Base-by-base conservation (phyloP, 768 basidiomycete species). In the Boletus bicolor region DNA sequence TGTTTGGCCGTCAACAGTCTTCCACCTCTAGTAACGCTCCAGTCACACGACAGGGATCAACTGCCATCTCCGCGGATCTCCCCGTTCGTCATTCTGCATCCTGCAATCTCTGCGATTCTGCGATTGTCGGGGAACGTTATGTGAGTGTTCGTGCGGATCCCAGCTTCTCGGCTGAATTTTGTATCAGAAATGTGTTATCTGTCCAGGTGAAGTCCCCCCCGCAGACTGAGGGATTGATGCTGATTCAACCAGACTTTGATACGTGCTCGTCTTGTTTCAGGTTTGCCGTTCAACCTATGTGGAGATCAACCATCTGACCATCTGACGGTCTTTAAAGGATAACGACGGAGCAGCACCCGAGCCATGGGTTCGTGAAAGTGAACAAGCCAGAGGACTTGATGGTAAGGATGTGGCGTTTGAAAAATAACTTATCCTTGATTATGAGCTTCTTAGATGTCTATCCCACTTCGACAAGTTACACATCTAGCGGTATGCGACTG, bases 31-130 rank as follows among this genome's bases (percentile, higher is more conserved):
- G 17, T 30, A 51, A 47, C 26, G 19, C 17, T 5, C 39, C 49
- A 12, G 42, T 41, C 19, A 8, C 30, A 26, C 46, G 2, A 41
- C 55, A 50, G 5, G 37, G 30, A 17, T 21, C 46, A 41, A 21
- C 8, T 49, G 7, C 4, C 10, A 43, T 21, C 15, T 15, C 35
- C 49, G 49, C n/a, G 4, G 42, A 55, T 43, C 32, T 51, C 42
- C 72, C 69, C 26, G 74, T 73, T n/a, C 63, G 73, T 28, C 92
- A 94, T 66, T 67, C 71, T 57, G 89, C 90, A 7, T 79, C 70
- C 10, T 95, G 93, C 72, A 82, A 94, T 67, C 66, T 93, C 26
- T 95, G 93, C 63, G 84, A 88, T 58, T 85, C 83, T 1, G 69
- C 75, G 3, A 89, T 95, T 61, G 61, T 70, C 28, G 93, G 92